Base-by-base conservation (phyloP, 768 basidiomycete genomes). In the Leccinum longicurvipes region DNA sequence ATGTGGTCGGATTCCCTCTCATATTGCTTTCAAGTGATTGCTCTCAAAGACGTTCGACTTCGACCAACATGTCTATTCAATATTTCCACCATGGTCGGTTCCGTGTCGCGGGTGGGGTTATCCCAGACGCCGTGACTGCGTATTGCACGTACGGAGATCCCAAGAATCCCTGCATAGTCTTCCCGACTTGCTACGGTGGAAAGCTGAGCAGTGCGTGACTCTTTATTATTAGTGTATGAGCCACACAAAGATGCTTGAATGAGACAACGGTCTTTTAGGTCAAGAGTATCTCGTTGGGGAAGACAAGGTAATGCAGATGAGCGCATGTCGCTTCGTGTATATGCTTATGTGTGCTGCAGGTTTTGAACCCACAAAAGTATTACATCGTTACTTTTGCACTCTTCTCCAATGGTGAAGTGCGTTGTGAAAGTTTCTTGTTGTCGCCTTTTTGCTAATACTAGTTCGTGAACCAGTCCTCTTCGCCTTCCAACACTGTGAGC, bases 361-460 rank as follows among this genome's bases (percentile, higher is more conserved):
- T 71, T 15, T 67, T 84, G 25, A 75, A 82, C 62, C 75, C 83
- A 4, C 66, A 59, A 10, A 77, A 79, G 54, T 84, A 83, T 58
- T 83, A 73, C 54, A 66, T 84, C 9, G 81, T 83, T 11, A 82
- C 83, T 1, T 79, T 83, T 58, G 81, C 80, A 0, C 67, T 83
- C 39, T 84, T 84, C 62, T 81, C 79, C 34, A 82, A 82, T 57
- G 82, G 83, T 62, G 82, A 84, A 75, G 82, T 82, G 51, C 27
- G 74, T 12, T 47, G 23, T 23, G 21, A 21, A 12, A 41, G 11
- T 34, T 10, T 12, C 19, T 15, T 23, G 17, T 12, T 27, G 25
- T n/a, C 6, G 34, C 24, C 29, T 21, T 14, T 34, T 36, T 11
- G 21, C 53, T 51, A 21, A 57, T 24, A 42, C 25, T 23, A 27